phyloP scores from a whole-genome alignment of 208 protist genomes.

The Vickermania ingenoplastis region DNA sequence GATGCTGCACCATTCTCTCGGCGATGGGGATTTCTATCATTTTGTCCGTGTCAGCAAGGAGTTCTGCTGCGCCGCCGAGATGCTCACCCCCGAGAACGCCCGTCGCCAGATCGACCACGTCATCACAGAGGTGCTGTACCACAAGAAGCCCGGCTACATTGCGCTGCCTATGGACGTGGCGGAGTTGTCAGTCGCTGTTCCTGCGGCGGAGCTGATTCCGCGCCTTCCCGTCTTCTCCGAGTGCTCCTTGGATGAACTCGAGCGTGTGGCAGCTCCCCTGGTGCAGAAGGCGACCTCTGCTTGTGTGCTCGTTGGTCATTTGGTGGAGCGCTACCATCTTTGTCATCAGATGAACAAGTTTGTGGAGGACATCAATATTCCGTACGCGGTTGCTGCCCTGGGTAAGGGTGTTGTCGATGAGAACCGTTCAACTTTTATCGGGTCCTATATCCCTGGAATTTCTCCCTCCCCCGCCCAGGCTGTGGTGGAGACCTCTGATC shows the following conservation, averaged over 20 bases:
- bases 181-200: constrained; percentile 18
- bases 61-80: constrained; percentile 25
- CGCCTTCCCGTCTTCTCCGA: constrained; percentile 14
- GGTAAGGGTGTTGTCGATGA: constrained; percentile 41
- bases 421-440: constrained; percentile 33
- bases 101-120: constrained; percentile 40
- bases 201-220: constrained; percentile 18
- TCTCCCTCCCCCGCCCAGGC: constrained; percentile 15
- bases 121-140: constrained; percentile 31
- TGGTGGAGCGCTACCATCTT: constrained; percentile 24
- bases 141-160: constrained; percentile 46
- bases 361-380: constrained; percentile 28
- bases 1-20: constrained; percentile 42
- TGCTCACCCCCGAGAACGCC: constrained; percentile 35
- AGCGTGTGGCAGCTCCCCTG: constrained; percentile 10
- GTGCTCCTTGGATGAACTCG: constrained; percentile 20
- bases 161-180: constrained; percentile 28
- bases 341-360: constrained; percentile 18
- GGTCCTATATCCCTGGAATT: constrained; percentile 28
- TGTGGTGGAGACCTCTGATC: constrained; percentile 31
- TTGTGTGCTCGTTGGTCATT: constrained; percentile 27
- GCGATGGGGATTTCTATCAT: constrained; percentile 32
- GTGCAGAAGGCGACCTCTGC: constrained; percentile 14
- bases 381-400: constrained; percentile 20
- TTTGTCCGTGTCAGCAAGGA: constrained; percentile 25